Evolutionary conservation across 352 stramenopile genomes (phyloP).

Genomic region (Globisporangium orthogonon): DNA sequence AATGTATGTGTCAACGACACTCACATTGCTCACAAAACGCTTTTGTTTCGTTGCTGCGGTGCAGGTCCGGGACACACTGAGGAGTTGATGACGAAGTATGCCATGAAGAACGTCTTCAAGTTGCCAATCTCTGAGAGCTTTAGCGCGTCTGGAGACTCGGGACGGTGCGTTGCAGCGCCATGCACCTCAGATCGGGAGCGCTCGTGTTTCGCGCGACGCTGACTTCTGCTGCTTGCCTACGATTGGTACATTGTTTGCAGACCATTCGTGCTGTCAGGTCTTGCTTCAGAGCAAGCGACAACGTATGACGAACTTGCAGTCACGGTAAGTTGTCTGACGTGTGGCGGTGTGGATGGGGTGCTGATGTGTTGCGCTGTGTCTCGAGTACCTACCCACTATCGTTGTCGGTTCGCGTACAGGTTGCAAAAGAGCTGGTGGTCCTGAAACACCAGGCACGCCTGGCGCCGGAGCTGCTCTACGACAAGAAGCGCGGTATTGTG

Average conservation of each 20-base stretch:
- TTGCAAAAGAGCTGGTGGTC: constrained; percentile 75
- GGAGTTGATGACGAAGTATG: constrained; percentile 73
- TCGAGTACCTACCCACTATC: background rate
- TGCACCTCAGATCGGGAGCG: background rate
- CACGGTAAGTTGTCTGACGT: constrained; percentile 23
- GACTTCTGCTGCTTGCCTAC: background rate
- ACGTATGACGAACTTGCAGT: constrained; percentile 66
- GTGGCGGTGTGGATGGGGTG: background rate
- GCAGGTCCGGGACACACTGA: constrained; percentile 66
- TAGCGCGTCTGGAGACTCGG: constrained; percentile 65
- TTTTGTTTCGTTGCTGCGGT: background rate
- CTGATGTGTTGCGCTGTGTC: background rate
- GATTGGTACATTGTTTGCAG: constrained; percentile 16
- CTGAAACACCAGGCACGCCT: constrained; percentile 64
- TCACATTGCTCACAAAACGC: background rate
- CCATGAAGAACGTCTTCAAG: constrained; percentile 83
- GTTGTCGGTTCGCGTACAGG: constrained; percentile 14
- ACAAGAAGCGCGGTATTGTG: constrained; percentile 75
- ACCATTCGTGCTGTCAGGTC: constrained; percentile 68
- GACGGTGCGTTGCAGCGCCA: constrained; percentile 29
- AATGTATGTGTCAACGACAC: no score
- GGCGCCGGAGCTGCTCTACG: constrained; percentile 72
- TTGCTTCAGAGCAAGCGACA: constrained; percentile 54
- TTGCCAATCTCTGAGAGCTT: constrained; percentile 74
- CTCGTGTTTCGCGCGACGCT: background rate